Evolutionary conservation across 192 early-diverging fungal species (phyloP).

Genomic region (Pilaira anomala): DNA sequence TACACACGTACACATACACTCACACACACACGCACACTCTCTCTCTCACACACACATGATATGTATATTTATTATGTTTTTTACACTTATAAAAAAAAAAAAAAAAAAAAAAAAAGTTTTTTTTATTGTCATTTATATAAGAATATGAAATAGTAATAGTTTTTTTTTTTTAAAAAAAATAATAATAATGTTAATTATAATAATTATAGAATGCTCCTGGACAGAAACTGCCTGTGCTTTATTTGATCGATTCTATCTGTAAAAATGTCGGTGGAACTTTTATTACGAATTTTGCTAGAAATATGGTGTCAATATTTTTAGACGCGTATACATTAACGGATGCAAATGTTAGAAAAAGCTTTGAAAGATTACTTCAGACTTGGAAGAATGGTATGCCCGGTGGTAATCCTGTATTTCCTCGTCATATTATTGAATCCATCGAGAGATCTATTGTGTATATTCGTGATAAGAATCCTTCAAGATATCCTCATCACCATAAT

Average conservation of each 20-base stretch:
- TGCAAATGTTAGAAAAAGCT: constrained; percentile 56
- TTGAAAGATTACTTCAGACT: constrained; percentile 75
- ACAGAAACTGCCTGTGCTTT: constrained; percentile 85
- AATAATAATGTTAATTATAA: not conserved
- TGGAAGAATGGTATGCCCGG: constrained; percentile 73
- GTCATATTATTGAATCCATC: constrained; percentile 48
- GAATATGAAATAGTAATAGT: no score
- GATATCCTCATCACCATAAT: constrained; percentile 11
- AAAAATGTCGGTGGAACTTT: constrained; percentile 90
- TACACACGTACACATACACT: no score
- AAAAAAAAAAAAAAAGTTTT: constrained; percentile 2
- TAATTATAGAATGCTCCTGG: constrained; percentile 58
- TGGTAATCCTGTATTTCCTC: constrained; percentile 58
- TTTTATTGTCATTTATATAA: no score
- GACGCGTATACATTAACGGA: constrained; percentile 74
- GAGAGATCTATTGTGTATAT: constrained; percentile 44
- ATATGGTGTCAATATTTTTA: constrained; percentile 71
- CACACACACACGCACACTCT: no score
- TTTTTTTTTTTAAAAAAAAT: not conserved
- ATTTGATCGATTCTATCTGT: constrained; percentile 92
- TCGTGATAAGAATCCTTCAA: constrained; percentile 33
- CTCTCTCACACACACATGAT: no score
- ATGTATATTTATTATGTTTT: no score
- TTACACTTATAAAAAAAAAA: no score
- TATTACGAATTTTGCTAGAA: constrained; percentile 63